A percentile compares a stretch with the other conserved stretches of the same genome.
phyloP scores from a whole-genome alignment of 148 eudicot genomes.

The Heliamphora exappendiculata region DNA sequence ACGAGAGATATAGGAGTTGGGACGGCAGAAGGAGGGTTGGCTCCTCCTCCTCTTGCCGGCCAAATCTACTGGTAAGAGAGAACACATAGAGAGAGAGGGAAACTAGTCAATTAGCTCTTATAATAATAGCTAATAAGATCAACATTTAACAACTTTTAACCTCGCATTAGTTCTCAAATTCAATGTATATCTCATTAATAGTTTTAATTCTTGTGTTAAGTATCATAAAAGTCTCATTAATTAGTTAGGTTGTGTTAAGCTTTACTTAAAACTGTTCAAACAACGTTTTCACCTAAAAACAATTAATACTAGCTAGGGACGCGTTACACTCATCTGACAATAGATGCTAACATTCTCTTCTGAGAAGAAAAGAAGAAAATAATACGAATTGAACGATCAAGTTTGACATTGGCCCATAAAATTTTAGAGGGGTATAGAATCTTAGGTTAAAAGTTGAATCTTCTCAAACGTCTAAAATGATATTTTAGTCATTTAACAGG shows the following conservation, averaged over 20 bases:
- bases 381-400: too few relatives aligned
- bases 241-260: too few relatives aligned
- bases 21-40: too few relatives aligned
- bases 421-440: too few relatives aligned
- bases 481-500: background rate
- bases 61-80: too few relatives aligned
- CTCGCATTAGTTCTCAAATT: background rate
- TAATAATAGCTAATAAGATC: background rate
- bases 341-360: background rate
- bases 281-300: background rate
- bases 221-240: background rate
- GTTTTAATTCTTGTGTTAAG: background rate
- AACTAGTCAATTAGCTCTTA: background rate
- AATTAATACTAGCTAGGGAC: background rate
- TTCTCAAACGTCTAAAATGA: background rate
- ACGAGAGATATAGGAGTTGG: too few relatives aligned
- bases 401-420: too few relatives aligned
- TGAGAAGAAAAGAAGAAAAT: background rate
- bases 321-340: background rate
- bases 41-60: too few relatives aligned
- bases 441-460: too few relatives aligned
- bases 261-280: background rate
- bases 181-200: background rate
- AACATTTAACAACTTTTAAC: too few relatives aligned
- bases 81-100: background rate